These are phyloP conservation scores for Kockiozyma suomiensis DNA, from an alignment of 805 yeast species.

Conservation along the genomic window DNA sequence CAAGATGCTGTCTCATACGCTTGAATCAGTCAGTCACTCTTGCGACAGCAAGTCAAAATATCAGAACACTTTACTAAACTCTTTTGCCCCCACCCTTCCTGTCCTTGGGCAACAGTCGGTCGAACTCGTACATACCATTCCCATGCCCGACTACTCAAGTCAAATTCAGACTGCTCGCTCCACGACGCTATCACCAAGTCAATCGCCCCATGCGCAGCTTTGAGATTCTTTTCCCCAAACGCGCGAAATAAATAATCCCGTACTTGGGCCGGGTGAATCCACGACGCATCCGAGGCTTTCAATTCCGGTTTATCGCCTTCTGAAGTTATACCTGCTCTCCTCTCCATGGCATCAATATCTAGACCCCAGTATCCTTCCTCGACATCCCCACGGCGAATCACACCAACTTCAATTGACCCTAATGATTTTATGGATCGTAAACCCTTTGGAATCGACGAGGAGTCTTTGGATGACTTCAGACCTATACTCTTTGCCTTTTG, in stretches of 20 bases:
- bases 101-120: constrained; percentile 22
- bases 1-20: no score
- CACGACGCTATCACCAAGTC: constrained; percentile 28
- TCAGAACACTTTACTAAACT: constrained; percentile 8
- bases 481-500: constrained; percentile 25
- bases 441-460: constrained; percentile 12
- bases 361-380: constrained; percentile 33
- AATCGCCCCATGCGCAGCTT: constrained; percentile 22
- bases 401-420: constrained; percentile 27
- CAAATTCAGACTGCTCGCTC: background rate
- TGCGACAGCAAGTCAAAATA: constrained; percentile 4
- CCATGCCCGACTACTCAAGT: constrained; percentile 10
- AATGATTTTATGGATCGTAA: constrained; percentile 9
- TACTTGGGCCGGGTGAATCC: constrained; percentile 32
- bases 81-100: constrained; percentile 33
- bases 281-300: constrained; percentile 13
- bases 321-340: background rate
- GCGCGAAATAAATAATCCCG: constrained; percentile 26
- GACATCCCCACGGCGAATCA: constrained; percentile 26
- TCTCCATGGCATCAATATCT: constrained; percentile 25
- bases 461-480: background rate
- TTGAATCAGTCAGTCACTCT: background rate
- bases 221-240: constrained; percentile 21
- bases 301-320: background rate
- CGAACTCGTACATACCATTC: constrained; percentile 25